Percentiles rank a stretch among this genome's conserved stretches.
Evolutionary conservation across 2,329 filamentous ascomycete genomes (phyloP).

Genomic region (Penicillium sp.): DNA sequence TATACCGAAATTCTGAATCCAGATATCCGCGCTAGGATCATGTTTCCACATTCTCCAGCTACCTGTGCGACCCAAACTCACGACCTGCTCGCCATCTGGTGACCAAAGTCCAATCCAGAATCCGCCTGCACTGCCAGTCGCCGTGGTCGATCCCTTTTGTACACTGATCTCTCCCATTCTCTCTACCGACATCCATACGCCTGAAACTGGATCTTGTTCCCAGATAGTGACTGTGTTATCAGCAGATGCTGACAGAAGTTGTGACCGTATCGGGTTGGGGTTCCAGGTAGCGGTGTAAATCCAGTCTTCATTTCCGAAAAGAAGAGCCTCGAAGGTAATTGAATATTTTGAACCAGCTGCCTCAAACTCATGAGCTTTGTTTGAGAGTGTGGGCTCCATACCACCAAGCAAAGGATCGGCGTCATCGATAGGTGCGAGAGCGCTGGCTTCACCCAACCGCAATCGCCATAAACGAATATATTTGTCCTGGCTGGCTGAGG

Average conservation of each 20-base stretch:
- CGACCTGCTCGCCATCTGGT: conserved; percentile 69
- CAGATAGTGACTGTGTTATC: conserved; percentile 94
- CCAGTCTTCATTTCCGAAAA: conserved; percentile 97
- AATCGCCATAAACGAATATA: conserved; percentile 93
- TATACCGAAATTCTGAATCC: conserved; percentile 73
- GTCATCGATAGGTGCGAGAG: conserved; percentile 50
- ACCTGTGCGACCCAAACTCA: conserved; percentile 83
- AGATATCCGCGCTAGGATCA: conserved; percentile 60
- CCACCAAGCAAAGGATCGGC: conserved; percentile 38
- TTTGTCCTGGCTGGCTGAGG: conserved; percentile 95
- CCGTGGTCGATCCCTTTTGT: conserved; percentile 93
- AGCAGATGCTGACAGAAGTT: conserved; percentile 83
- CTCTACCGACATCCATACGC: conserved; percentile 84
- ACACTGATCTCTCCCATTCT: conserved; percentile 89
- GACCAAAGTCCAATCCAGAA: conserved; percentile 97
- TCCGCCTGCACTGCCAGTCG: conserved; percentile 90
- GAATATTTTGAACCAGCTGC: conserved; percentile 64
- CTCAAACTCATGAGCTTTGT: conserved; percentile 79
- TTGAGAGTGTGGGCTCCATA: conserved; percentile 70
- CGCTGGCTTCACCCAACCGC: conserved; percentile 61
- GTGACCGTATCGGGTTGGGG: conserved; percentile 55
- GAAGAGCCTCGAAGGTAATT: conserved; percentile 86
- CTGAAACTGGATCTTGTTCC: conserved; percentile 78
- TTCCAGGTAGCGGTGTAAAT: conserved; percentile 86
- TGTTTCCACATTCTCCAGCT: conserved; percentile 87